Evolutionary conservation across 257 asterid species (phyloP).

Genomic region (Nicotiana tomentosiformis): DNA sequence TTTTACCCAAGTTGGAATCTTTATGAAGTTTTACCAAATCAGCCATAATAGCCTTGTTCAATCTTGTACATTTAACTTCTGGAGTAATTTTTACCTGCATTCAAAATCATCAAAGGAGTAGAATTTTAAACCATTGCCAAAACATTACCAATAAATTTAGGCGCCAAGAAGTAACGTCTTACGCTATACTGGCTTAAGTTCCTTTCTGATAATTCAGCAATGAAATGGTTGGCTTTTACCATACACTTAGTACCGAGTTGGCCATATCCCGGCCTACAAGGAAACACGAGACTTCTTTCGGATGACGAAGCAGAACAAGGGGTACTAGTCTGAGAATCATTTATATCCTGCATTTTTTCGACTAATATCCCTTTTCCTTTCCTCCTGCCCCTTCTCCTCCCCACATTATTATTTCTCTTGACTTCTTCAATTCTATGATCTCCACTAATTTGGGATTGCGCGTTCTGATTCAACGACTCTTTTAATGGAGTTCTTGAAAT

Average conservation of each 20-base stretch:
- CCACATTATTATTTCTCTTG: conserved; percentile 5
- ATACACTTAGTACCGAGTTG: conserved; percentile 32
- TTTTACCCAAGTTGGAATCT: conserved; percentile 39
- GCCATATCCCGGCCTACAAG: conserved; percentile 34
- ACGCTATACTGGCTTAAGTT: conserved; percentile 50
- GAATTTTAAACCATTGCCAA: background rate
- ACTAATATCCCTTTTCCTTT: conserved; percentile 24
- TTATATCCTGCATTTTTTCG: conserved; percentile 14
- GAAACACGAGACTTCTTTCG: conserved; percentile 21
- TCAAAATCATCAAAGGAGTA: background rate
- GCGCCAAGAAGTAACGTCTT: conserved; percentile 6
- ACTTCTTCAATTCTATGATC: conserved; percentile 10
- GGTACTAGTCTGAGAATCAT: background rate
- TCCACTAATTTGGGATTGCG: conserved; percentile 10
- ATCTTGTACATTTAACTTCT: conserved; percentile 33
- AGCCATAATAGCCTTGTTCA: conserved; percentile 45
- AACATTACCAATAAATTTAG: background rate
- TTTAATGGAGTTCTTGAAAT: conserved; percentile 25
- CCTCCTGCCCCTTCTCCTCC: conserved; percentile 21
- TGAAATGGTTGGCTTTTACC: conserved; percentile 42
- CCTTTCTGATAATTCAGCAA: conserved; percentile 40
- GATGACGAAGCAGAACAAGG: conserved; percentile 16
- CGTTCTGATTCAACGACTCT: conserved; percentile 32
- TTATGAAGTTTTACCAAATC: conserved; percentile 42
- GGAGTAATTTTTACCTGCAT: conserved; percentile 44